Evolutionary conservation across 192 early-diverging fungal species (phyloP).

Genomic region (Glomus cerebriforme): DNA sequence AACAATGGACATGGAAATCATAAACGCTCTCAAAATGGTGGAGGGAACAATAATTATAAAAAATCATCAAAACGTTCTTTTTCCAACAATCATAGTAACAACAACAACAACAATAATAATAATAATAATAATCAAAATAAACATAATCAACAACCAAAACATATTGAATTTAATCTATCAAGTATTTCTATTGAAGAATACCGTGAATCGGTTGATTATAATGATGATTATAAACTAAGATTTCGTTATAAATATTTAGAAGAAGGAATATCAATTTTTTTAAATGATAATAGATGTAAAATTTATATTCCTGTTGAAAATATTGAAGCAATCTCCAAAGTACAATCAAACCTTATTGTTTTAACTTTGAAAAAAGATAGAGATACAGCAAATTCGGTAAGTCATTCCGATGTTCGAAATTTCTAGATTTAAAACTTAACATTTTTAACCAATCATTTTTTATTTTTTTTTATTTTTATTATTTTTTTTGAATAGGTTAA

Average conservation of each 20-base stretch:
- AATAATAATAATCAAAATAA: too few species aligned
- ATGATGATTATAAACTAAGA: not conserved
- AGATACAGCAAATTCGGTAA: not conserved
- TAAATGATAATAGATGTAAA: slow-evolving; percentile 13
- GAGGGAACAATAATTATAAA: too few species aligned
- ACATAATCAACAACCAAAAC: not conserved
- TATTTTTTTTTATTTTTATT: not conserved
- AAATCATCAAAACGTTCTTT: too few species aligned
- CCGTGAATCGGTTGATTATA: not conserved
- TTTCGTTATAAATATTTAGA: slow-evolving; percentile 19
- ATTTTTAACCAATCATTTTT: not conserved
- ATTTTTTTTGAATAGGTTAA: not conserved
- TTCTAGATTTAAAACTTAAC: too few species aligned
- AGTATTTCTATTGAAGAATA: not conserved
- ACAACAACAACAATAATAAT: too few species aligned
- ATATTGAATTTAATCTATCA: slow-evolving; percentile 2
- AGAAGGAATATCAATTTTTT: slow-evolving; percentile 5
- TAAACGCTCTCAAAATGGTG: too few species aligned
- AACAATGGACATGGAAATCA: too few species aligned
- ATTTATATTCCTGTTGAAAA: slow-evolving; percentile 10
- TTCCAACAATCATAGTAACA: too few species aligned
- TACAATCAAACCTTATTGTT: not conserved
- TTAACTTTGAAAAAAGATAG: slow-evolving; percentile 11
- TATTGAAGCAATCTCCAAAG: slow-evolving; percentile 7
- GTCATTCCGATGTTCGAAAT: not conserved